phyloP scores from a whole-genome alignment of 2,329 filamentous ascomycete species.

The Parasarocladium wereldwijsianum region DNA sequence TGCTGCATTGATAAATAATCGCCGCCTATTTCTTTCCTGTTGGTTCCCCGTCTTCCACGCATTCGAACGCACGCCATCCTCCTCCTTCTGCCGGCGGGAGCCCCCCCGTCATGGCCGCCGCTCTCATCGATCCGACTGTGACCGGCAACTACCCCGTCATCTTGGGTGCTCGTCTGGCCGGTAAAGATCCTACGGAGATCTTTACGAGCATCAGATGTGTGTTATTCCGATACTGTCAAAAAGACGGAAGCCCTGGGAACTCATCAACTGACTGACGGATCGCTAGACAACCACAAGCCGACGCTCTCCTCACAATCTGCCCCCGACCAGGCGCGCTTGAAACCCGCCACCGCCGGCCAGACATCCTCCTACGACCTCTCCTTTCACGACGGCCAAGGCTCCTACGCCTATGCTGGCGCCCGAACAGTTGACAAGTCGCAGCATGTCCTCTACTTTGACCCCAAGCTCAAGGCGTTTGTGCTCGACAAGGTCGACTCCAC shows the following conservation, averaged over 20 bases:
- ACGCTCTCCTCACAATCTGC: constrained; percentile 31
- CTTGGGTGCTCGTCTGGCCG: constrained; percentile 45
- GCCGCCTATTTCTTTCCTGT: no score
- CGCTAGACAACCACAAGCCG: constrained; percentile 48
- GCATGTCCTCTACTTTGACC: constrained; percentile 63
- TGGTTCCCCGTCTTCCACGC: no score
- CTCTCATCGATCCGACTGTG: constrained; percentile 43
- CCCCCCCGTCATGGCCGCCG: no score
- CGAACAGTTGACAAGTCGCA: constrained; percentile 40
- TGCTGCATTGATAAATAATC: no score
- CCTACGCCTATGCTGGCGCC: constrained; percentile 46
- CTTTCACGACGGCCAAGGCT: constrained; percentile 37
- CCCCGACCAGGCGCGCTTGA: constrained; percentile 33
- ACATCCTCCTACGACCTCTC: constrained; percentile 40
- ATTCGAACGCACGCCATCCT: no score
- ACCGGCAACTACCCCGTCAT: constrained; percentile 48
- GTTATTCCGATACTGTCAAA: constrained; percentile 8
- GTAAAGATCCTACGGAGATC: constrained; percentile 39
- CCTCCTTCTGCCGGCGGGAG: no score
- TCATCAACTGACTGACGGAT: no score
- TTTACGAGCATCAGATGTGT: constrained; percentile 48
- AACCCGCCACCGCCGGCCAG: constrained; percentile 31
- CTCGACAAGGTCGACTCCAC: constrained; percentile 70
- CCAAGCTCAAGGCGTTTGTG: constrained; percentile 58
- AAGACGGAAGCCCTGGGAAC: no score